Conservation (phyloP, 73 alveolate species). For the Blepharisma japonicum region DNA sequence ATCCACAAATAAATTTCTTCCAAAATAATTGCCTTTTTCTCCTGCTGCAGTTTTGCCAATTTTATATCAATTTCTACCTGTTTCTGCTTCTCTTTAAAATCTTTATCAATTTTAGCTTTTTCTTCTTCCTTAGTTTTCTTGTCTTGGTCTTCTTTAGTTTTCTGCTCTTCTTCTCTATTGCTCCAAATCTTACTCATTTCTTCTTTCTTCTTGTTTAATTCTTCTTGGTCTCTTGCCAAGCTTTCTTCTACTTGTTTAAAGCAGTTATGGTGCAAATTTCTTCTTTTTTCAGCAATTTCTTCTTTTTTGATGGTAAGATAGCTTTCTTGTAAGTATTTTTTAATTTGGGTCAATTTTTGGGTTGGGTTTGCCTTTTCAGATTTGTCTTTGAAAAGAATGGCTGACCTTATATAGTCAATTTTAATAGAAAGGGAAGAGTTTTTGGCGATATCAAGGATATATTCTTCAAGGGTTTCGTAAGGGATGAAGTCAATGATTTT, state of each 20-base stretch:
- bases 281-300: not conserved
- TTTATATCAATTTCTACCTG: not conserved
- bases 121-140: conserved; percentile 10
- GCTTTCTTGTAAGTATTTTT: not conserved
- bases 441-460: not conserved
- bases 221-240: not conserved
- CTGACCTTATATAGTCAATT: not conserved
- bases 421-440: not conserved
- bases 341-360: not conserved
- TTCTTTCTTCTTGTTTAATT: not conserved
- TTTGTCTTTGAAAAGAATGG: conserved; percentile 2
- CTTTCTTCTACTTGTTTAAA: not conserved
- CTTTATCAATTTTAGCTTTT: not conserved
- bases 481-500: not conserved
- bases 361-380: not conserved
- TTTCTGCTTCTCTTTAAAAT: not conserved
- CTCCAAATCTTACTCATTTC: not conserved
- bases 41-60: not conserved
- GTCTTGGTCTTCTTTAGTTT: not conserved
- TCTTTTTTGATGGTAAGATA: not conserved
- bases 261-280: not conserved
- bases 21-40: not conserved
- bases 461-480: conserved; percentile 15
- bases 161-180: not conserved
- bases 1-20: not conserved